A percentile compares a stretch with the other conserved stretches of the same genome.
These are phyloP conservation scores for Rhizomucor pusillus DNA, from an alignment of 371 early-diverging fungal genomes.

Conservation along the genomic window DNA sequence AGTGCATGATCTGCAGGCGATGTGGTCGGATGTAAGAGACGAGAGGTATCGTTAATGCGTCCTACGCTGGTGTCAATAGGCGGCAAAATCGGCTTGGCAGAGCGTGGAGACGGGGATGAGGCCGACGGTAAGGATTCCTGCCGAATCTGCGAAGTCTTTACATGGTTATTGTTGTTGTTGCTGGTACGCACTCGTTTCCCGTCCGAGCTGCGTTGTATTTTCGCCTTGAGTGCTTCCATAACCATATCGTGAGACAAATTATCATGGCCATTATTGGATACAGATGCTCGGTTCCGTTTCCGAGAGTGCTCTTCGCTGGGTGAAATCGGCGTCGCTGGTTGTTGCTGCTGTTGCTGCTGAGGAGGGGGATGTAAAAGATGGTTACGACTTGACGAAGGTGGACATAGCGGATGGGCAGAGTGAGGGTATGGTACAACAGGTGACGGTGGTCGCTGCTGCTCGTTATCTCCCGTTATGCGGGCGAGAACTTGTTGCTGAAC, in stretches of 20 bases:
- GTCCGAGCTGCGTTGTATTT: slow-evolving; percentile 31
- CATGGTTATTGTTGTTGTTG: not conserved
- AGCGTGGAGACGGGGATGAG: slow-evolving; percentile 17
- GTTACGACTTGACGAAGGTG: slow-evolving; percentile 18
- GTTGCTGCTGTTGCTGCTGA: slow-evolving; percentile 11
- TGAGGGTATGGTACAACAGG: slow-evolving; percentile 33
- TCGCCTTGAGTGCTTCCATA: slow-evolving; percentile 49
- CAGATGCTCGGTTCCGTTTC: not conserved
- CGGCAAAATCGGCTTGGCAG: slow-evolving; percentile 30
- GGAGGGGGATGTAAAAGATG: no score
- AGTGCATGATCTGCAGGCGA: slow-evolving; percentile 5
- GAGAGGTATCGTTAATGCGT: not conserved
- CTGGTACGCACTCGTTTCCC: not conserved
- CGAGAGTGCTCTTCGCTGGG: slow-evolving; percentile 6
- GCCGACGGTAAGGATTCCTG: slow-evolving; percentile 1
- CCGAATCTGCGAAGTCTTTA: not conserved
- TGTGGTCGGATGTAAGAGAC: not conserved
- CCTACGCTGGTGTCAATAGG: slow-evolving; percentile 39
- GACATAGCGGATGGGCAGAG: slow-evolving; percentile 40
- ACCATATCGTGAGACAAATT: slow-evolving; percentile 33
- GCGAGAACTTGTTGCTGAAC: slow-evolving; percentile 38
- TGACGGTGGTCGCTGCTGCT: not conserved
- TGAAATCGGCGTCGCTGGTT: slow-evolving; percentile 16
- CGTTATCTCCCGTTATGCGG: slow-evolving; percentile 23
- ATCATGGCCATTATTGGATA: not conserved